Percentiles rank a stretch among this genome's conserved stretches.
Evolutionary conservation across 768 basidiomycete species (phyloP).

Genomic region (Cantharellus anzutake): DNA sequence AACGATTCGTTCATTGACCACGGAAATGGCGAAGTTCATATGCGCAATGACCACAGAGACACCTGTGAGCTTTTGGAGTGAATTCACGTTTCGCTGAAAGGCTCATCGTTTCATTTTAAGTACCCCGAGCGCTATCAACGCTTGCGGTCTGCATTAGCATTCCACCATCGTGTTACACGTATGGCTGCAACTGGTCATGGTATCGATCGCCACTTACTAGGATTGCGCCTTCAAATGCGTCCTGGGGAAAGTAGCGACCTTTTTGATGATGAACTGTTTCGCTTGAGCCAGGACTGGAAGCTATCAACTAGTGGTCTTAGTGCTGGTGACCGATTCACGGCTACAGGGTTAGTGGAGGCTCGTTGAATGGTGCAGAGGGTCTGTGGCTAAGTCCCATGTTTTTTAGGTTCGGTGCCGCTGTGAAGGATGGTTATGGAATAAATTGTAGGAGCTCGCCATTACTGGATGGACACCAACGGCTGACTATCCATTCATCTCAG

Average conservation of each 20-base stretch:
- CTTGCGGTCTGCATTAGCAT: conserved; percentile 46
- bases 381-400: background rate
- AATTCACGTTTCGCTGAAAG: background rate
- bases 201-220: conserved; percentile 82
- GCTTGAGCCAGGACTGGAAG: conserved; percentile 63
- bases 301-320: conserved; percentile 80
- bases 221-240: conserved; percentile 44
- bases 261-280: conserved; percentile 64
- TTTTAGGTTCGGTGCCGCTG: conserved; percentile 54
- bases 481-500: conserved; percentile 21
- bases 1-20: conserved; percentile 58
- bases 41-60: conserved; percentile 45
- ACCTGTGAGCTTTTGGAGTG: conserved; percentile 23
- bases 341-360: conserved; percentile 45
- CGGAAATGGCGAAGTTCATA: conserved; percentile 59
- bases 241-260: conserved; percentile 35
- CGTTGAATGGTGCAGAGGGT: background rate
- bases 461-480: conserved; percentile 12
- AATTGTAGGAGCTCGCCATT: conserved; percentile 47
- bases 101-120: background rate
- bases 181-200: conserved; percentile 67
- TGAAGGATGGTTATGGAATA: conserved; percentile 80
- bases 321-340: conserved; percentile 68
- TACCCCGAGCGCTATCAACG: conserved; percentile 19
- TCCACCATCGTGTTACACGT: conserved; percentile 52